phyloP scores from a whole-genome alignment of 345 rosid species.

The Salix purpurea region DNA sequence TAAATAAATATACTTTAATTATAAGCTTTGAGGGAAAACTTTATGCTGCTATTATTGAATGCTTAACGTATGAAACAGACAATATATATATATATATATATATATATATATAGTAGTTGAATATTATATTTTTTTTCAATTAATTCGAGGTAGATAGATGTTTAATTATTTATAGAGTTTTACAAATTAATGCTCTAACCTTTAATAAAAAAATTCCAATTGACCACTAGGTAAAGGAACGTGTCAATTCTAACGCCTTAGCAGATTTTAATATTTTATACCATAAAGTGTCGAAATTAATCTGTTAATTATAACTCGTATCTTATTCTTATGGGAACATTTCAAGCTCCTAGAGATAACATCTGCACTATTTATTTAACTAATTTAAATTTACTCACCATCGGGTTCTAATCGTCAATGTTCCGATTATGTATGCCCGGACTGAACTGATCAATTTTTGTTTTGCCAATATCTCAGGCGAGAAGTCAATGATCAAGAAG shows the following conservation, averaged over 20 bases:
- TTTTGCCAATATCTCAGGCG: constrained; percentile 37
- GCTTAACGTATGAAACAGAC: too few species aligned
- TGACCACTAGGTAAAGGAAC: background rate
- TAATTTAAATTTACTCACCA: background rate
- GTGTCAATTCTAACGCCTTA: background rate
- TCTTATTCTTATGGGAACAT: background rate
- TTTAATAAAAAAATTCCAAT: background rate
- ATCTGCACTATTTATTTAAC: background rate
- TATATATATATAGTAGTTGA: too few species aligned
- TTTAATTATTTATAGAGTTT: background rate
- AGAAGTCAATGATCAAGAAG: constrained; percentile 60
- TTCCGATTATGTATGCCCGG: background rate
- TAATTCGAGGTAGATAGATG: background rate
- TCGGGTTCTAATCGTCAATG: background rate
- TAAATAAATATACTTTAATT: too few species aligned
- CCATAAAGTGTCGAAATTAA: background rate
- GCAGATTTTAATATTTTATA: background rate
- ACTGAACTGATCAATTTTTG: background rate
- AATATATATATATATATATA: too few species aligned
- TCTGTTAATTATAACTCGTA: background rate
- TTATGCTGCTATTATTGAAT: too few species aligned
- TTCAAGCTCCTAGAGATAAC: background rate
- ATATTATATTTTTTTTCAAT: too few species aligned
- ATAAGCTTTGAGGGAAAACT: too few species aligned
- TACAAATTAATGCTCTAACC: background rate